A percentile compares a stretch with the other conserved stretches of the same genome.
phyloP scores from a whole-genome alignment of 2,329 filamentous ascomycete species.

The Xylaria sp. region DNA sequence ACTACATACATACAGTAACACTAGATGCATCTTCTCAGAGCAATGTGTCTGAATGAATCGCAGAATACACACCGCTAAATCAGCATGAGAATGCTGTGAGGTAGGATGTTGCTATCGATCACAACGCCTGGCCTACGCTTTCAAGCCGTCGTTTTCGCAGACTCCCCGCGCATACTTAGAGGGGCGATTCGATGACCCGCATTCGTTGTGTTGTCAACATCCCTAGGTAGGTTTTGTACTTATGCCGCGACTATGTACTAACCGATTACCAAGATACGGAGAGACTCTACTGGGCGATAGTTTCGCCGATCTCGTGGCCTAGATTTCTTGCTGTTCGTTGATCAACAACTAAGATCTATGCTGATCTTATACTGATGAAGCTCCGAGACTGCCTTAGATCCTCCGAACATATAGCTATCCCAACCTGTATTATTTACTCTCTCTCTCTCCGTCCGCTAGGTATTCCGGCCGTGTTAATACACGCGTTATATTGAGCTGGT shows the following conservation, averaged over 20 bases:
- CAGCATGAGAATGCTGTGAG: not conserved
- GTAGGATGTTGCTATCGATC: constrained; percentile 7
- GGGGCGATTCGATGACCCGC: not conserved
- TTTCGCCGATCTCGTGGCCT: constrained; percentile 24
- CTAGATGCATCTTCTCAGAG: constrained; percentile 11
- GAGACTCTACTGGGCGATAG: not conserved
- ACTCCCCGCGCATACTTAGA: too few relatives aligned
- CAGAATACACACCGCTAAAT: constrained; percentile 12
- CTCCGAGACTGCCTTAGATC: not conserved
- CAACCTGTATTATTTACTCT: not conserved
- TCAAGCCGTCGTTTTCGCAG: too few relatives aligned
- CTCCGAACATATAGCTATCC: not conserved
- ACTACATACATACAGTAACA: not conserved
- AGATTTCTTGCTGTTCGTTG: constrained; percentile 18
- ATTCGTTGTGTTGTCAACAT: constrained; percentile 14
- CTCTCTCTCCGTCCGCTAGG: not conserved
- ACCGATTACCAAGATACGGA: not conserved
- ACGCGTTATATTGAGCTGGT: not conserved
- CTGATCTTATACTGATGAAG: constrained; percentile 27
- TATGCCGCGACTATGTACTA: not conserved
- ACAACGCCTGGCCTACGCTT: not conserved
- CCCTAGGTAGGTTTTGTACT: too few relatives aligned
- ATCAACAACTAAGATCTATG: constrained; percentile 15
- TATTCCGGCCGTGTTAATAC: not conserved
- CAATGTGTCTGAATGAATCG: not conserved